A percentile compares a stretch with the other conserved stretches of the same genome.
Conservation (phyloP, 257 asterid genomes). For the Fraxinus excelsior region DNA sequence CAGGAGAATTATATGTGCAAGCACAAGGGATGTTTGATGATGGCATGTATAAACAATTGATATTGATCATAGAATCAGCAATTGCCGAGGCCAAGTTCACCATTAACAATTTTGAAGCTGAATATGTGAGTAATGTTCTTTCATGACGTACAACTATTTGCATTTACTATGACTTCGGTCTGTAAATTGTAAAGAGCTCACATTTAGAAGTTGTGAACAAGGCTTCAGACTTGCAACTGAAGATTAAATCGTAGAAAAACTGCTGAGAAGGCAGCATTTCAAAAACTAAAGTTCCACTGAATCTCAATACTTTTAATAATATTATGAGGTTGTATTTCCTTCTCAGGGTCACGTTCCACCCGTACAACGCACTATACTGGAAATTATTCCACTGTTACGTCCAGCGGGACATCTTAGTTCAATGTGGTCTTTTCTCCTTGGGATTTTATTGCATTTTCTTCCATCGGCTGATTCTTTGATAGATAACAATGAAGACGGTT, state of each 20-base stretch:
- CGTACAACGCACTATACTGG: constrained; percentile 79
- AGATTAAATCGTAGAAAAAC: constrained; percentile 17
- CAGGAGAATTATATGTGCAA: constrained; percentile 89
- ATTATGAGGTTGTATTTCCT: constrained; percentile 18
- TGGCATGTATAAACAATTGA: constrained; percentile 69
- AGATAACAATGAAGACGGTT: constrained; percentile 47
- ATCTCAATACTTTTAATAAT: not conserved
- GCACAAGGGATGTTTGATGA: constrained; percentile 81
- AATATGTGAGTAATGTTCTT: constrained; percentile 62
- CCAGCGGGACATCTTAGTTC: constrained; percentile 80
- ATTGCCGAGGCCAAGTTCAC: constrained; percentile 61
- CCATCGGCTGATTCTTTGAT: constrained; percentile 66
- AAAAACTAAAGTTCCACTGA: constrained; percentile 19
- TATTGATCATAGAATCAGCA: constrained; percentile 67
- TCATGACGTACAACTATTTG: constrained; percentile 20
- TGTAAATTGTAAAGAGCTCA: constrained; percentile 9
- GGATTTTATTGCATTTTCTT: constrained; percentile 67
- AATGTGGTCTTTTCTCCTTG: constrained; percentile 79
- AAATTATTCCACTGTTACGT: constrained; percentile 65
- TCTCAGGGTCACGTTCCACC: constrained; percentile 86
- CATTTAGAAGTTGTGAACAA: constrained; percentile 14
- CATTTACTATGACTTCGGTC: constrained; percentile 15
- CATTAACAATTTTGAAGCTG: constrained; percentile 78
- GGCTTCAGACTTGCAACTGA: not conserved
- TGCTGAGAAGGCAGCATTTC: constrained; percentile 21